Evolutionary conservation across 2,329 filamentous ascomycete species (phyloP), one percentile per base, ranked within the genome.

Genomic region (Sporothrix luriei): DNA sequence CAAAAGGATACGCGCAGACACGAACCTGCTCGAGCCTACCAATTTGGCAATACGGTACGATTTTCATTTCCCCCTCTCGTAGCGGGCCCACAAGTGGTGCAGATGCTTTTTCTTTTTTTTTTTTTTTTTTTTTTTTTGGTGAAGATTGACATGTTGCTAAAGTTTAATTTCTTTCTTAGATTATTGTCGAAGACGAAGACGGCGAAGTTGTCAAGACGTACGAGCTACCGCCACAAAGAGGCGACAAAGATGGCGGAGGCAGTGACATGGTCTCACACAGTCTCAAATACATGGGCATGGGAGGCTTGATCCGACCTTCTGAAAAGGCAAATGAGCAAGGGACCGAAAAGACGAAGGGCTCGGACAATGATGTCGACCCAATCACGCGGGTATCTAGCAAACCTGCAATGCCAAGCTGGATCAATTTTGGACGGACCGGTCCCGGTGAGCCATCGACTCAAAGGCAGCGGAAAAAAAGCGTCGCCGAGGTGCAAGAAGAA

Each of bases 121-220:
- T n/a, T n/a, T n/a, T n/a, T n/a, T n/a, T n/a, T n/a, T n/a, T n/a
- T n/a, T n/a, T n/a, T n/a, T n/a, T n/a, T n/a, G n/a, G n/a, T n/a
- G 6, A 3, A 33, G 16, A 21, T 11, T 62, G 16, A 4, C n/a
- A 46, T 11, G 14, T 62, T 65, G 29, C 65, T 54, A n/a, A 59
- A 38, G 24, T 51, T 57, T 24, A 21, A 48, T 4, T 54, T 9
- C 16, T 29, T 62, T 33, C 46, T 5, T 14, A 67, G 82, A 92
- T 96, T 73, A 94, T 96, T 76, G 91, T 96, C 19, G 92, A 96
- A 80, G 91, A 96, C 72, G 90, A 91, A 78, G 74, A 94, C 74
- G 92, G 92, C 55, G 92, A 96, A 77, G 92, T 96, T 43, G 86
- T 96, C 77, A 94, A 94, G 81, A 89, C 91, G 69, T 94, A 93